Conservation (phyloP, 1,284 basidiomycete species). For the Apiotrichum laibachii region DNA sequence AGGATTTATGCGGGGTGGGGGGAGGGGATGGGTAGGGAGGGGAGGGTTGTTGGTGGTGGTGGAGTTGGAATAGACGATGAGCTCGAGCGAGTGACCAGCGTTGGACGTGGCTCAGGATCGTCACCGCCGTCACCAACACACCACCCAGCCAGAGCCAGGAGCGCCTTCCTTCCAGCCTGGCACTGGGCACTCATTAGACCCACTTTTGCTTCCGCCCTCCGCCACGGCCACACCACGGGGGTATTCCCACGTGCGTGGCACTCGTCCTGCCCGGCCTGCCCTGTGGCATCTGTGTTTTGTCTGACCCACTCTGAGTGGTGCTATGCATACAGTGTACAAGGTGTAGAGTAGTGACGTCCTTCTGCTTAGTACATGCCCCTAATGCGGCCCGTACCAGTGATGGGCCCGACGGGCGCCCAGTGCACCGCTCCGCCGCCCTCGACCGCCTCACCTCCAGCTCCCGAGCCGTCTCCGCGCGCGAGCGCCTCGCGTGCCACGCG, state of each 20-base stretch:
- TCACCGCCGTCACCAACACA: no score
- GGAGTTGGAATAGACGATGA: neutral
- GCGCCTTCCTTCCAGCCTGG: no score
- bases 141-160: no score
- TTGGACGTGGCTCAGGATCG: neutral
- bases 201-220: no score
- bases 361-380: slow-evolving; percentile 33
- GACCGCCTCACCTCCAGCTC: slow-evolving; percentile 30
- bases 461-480: slow-evolving; percentile 19
- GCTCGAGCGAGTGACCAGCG: neutral
- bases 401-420: slow-evolving; percentile 28
- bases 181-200: no score
- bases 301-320: neutral
- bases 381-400: slow-evolving; percentile 30
- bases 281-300: neutral
- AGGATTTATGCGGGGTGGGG: slow-evolving; percentile 23
- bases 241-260: no score
- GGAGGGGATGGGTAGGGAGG: neutral
- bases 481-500: slow-evolving; percentile 33
- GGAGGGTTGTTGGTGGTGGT: neutral
- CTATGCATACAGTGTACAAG: slow-evolving; percentile 5
- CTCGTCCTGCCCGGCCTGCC: neutral
- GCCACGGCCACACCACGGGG: no score
- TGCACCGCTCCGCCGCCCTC: slow-evolving; percentile 37
- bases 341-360: neutral